A percentile compares a stretch with the other conserved stretches of the same genome.
Evolutionary conservation across 352 stramenopile genomes (phyloP).

Genomic region (Pilasporangium apinafurcum): DNA sequence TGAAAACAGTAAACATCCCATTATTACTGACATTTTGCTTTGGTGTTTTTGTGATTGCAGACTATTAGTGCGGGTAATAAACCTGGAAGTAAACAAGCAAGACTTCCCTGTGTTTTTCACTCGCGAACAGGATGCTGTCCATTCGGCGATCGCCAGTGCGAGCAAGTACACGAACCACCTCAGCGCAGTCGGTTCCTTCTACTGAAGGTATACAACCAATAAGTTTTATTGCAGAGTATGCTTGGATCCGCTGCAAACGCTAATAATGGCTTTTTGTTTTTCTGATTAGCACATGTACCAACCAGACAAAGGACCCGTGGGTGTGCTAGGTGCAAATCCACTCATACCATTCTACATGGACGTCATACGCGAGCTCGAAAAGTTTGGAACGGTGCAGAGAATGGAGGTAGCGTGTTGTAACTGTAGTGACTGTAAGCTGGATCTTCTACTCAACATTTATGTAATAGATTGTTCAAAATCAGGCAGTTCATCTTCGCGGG

Average conservation of each 20-base stretch:
- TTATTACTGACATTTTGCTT: not conserved
- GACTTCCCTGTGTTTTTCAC: conserved; percentile 10
- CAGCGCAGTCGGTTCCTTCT: conserved; percentile 9
- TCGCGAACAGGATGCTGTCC: conserved; percentile 15
- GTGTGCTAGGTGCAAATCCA: not conserved
- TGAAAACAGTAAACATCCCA: no score
- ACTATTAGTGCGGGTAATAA: not conserved
- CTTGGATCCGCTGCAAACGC: no score
- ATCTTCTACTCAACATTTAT: not conserved
- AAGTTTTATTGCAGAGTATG: not conserved
- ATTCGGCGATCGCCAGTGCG: conserved; percentile 7
- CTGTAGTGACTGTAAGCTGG: not conserved
- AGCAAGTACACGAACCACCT: conserved; percentile 1
- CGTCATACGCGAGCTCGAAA: conserved; percentile 2
- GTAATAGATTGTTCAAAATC: conserved; percentile 16
- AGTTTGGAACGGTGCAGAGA: conserved; percentile 5
- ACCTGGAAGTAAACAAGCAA: not conserved
- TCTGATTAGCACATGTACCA: conserved; percentile 2
- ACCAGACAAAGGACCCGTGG: no score
- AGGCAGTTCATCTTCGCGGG: conserved; percentile 10
- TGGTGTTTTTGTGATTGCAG: not conserved
- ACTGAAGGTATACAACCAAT: conserved; percentile 6
- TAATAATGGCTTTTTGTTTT: no score
- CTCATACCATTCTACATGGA: conserved; percentile 7
- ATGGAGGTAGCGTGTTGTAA: conserved; percentile 8